Base-by-base conservation (phyloP, 225 moss, liverwort and hornwort species). In the Polytrichum commune region DNA sequence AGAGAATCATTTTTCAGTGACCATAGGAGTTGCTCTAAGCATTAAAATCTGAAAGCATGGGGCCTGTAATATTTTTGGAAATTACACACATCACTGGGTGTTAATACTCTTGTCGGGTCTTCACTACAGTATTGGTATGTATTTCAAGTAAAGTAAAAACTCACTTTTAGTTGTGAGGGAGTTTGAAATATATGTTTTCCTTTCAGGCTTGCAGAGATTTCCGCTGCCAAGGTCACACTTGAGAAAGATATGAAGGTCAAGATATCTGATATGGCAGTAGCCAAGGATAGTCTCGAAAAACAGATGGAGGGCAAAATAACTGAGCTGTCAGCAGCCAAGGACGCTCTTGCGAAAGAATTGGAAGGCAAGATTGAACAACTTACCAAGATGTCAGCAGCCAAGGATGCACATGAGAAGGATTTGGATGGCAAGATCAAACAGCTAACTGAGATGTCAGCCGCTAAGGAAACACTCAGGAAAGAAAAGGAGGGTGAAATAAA, bases 221-320 rank as follows among this genome's bases (percentile, higher is more conserved):
- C 77, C 63, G 67, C 77, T 69, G 77, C 71, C 62, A 82, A 80
- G 73, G 73, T 71, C 70, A 58, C 69, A 53, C 69, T 82, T 55
- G 82, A 88, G 80, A 74, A 80, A 73, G 79, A 82, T 62, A 84
- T 73, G 68, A 33, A 65, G 18, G 70, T 63, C 57, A 79, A 81
- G 63, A 73, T 87, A 28, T 46, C 46, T 46, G 72, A 88, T 23
- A 76, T 76, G 55, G 77, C 77, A 67, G 72, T 75, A 71, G 77
- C 71, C 62, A 82, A 78, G 73, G 73, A 78, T 64, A 58, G 66
- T 29, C 69, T 82, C 54, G 80, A 88, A 77, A 74, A 80, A 46
- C 46, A 46, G 3, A 46, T 46, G 46, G 46, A 46, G 16, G 46
- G 46, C 13, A 46, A 16, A 13, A 46, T 46, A 46, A 46, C 46